These are phyloP conservation scores for Hirsutella rhossiliensis DNA, from an alignment of 2,329 filamentous ascomycete genomes.

Conservation along the genomic window DNA sequence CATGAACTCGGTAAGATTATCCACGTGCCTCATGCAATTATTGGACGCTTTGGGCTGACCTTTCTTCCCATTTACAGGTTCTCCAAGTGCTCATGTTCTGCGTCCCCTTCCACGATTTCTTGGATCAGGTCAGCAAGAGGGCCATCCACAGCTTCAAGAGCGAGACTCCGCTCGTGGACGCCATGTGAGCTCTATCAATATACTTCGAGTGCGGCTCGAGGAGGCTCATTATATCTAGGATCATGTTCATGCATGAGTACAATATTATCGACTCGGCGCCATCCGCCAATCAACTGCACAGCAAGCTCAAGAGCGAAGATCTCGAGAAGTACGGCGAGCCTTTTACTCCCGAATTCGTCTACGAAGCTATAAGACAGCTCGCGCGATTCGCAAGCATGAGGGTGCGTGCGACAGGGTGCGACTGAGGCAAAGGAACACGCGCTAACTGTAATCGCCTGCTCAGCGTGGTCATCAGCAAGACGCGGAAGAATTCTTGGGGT, in stretches of 20 bases:
- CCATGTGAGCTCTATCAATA: conserved; percentile 49
- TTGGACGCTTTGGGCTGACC: conserved; percentile 19
- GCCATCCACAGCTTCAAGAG: conserved; percentile 89
- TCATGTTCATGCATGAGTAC: conserved; percentile 93
- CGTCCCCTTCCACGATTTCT: conserved; percentile 84
- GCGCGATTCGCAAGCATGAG: conserved; percentile 88
- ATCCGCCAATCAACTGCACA: conserved; percentile 60
- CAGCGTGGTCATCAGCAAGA: conserved; percentile 94
- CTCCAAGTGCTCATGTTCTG: conserved; percentile 93
- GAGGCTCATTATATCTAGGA: conserved; percentile 36
- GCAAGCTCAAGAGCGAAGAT: conserved; percentile 67
- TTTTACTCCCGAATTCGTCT: conserved; percentile 89
- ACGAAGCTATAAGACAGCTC: conserved; percentile 78
- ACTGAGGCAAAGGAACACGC: background rate
- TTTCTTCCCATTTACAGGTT: conserved; percentile 48
- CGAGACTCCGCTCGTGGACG: conserved; percentile 85
- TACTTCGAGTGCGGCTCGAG: background rate
- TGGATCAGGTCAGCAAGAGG: conserved; percentile 75
- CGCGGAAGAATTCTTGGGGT: conserved; percentile 91
- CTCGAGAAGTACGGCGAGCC: conserved; percentile 84
- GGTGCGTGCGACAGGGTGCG: conserved; percentile 33
- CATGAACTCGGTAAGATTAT: conserved; percentile 87
- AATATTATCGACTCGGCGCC: conserved; percentile 69
- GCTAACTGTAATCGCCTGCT: conserved; percentile 4
- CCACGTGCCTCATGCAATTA: too few relatives aligned